Conservation (phyloP, 2,329 filamentous ascomycete species). For the Alternaria novae-zelandiae region DNA sequence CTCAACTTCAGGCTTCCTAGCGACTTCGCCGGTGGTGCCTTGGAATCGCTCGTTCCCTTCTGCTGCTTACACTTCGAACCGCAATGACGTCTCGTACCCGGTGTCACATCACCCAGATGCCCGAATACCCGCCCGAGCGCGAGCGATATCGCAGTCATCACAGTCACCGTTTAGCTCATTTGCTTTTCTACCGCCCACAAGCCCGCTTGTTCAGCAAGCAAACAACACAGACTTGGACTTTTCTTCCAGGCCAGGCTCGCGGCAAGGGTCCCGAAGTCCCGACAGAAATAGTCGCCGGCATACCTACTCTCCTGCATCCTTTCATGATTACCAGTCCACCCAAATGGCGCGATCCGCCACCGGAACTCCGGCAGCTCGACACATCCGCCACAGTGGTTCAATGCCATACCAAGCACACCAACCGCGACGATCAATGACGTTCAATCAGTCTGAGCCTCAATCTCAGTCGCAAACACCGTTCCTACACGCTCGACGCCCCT, state of each 20-base stretch:
- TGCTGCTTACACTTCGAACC: constrained; percentile 36
- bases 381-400: constrained; percentile 63
- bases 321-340: constrained; percentile 58
- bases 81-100: constrained; percentile 20
- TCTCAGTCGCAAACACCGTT: constrained; percentile 54
- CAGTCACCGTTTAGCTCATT: constrained; percentile 78
- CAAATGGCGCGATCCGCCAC: constrained; percentile 41
- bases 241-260: constrained; percentile 52
- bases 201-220: constrained; percentile 86
- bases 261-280: constrained; percentile 49
- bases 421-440: constrained; percentile 75
- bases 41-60: constrained; percentile 60
- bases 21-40: constrained; percentile 63
- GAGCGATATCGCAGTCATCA: constrained; percentile 64
- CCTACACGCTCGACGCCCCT: constrained; percentile 67
- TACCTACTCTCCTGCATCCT: constrained; percentile 70
- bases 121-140: constrained; percentile 48
- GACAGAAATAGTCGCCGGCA: constrained; percentile 68
- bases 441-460: constrained; percentile 49
- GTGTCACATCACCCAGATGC: constrained; percentile 24
- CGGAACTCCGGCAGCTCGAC: constrained; percentile 40
- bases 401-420: constrained; percentile 79
- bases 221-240: constrained; percentile 81
- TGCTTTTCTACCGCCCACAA: constrained; percentile 85
- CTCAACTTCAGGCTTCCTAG: constrained; percentile 26